Evolutionary conservation across 1,139 yeast species (phyloP), one percentile per base, ranked within the genome.

Genomic region (Komagataea norvegica): DNA sequence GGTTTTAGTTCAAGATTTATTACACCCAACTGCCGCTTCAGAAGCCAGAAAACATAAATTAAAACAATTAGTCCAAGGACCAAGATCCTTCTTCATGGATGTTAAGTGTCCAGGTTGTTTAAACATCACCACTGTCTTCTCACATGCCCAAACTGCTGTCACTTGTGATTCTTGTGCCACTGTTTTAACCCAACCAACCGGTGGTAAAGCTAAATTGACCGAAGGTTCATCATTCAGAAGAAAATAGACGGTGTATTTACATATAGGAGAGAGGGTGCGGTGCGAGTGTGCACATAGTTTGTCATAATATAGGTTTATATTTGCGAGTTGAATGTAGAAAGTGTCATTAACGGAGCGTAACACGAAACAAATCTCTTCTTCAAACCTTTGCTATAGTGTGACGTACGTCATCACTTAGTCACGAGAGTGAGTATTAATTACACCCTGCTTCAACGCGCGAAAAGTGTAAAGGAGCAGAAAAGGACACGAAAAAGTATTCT

Each of bases 161-260:
- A 85, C 96, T 66, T 91, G 98, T 78, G 97, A 93, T 65, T 81
- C 94, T 54, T 91, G 98, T 74, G 84, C 97, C 60, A 89, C 96
- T 57, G 96, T 91, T 55, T 85, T 91, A 66, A 89, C 97, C 75
- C 85, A 93, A 67, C 98, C 98, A 67, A 87, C 97, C 56, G 98
- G 98, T 79, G 98, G 98, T 79, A 91, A 91, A 81, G 96, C 97
- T 65, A 88, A 86, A 75, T 83, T 91, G 71, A 86, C 97, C 60
- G 98, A 91, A 77, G 98, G 98, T 68, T 84, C 93, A 67, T 91
- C 98, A 64, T 91, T 87, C 94, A 88, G 98, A 83, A 86, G 86
- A 77, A 91, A 91, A 85, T 91, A 88, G 80, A 63, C 57, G 18
- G 10, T 25, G 26, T 31, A 14, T 16, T 29, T 20, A 21, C 18